Evolutionary conservation across 129 eudicot genomes (phyloP), one percentile per base, ranked within the genome.

Genomic region (Centaurea solstitialis): DNA sequence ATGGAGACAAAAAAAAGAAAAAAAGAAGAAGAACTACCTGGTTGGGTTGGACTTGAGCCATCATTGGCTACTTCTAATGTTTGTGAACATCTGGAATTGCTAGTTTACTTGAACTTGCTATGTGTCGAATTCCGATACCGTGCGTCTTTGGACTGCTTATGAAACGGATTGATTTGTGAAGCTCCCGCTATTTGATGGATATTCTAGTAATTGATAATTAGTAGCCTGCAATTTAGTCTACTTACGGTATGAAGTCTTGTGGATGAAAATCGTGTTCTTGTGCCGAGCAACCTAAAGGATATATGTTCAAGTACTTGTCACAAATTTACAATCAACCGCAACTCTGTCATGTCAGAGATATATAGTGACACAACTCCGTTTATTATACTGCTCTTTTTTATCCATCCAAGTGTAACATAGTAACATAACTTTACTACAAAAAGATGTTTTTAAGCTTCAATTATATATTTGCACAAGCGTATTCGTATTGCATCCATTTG

Each of bases 101-200:
- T 72, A 17, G 38, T 6, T 72, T 41, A 43, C 26, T 5, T 23
- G 61, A 47, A 23, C 68, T 50, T 47, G 37, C 8, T n/a, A n/a
- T 74, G 78, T 53, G n/a, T 47, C 9, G 50, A 26, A 1, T 47
- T 41, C 38, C 40, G 38, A 73, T 45, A 10, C 17, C 39, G 21
- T 73, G 20, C 37, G 10, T 43, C 30, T 59, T 61, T 76, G 40
- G 43, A 39, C 9, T 3, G n/a, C 13, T 40, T 66, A 9, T 40
- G 12, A 76, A 77, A 11, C 65, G 66, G 72, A 40, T 77, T 43
- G 65, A 26, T 77, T 28, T 24, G 37, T 45, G 66, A 76, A 39
- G 62, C 57, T 22, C 40, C 47, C 73, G 12, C 23, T 21, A 13
- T 47, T 76, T 24, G 43, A 64, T 76, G 47, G 7, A 40, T 66